phyloP scores from a whole-genome alignment of 805 yeast species.

The Scheffersomyces spartinae region DNA sequence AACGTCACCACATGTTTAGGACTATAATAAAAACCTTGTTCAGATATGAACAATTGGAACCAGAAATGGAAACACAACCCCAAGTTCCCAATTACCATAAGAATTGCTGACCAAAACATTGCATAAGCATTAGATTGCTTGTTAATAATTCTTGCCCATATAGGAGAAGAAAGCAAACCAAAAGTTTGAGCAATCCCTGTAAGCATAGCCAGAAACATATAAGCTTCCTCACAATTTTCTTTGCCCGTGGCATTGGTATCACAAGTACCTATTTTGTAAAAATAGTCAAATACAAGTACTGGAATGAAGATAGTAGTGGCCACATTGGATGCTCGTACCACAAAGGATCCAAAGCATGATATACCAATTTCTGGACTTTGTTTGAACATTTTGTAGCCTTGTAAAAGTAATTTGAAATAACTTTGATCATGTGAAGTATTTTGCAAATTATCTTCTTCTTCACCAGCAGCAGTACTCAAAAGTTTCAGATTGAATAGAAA shows the following conservation, averaged over 20 bases:
- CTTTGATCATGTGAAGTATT: constrained; percentile 6
- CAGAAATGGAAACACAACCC: constrained; percentile 13
- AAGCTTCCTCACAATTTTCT: constrained; percentile 48
- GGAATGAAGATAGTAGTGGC: constrained; percentile 52
- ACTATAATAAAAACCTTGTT: too few species aligned
- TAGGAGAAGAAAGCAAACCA: constrained; percentile 49
- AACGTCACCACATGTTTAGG: too few species aligned
- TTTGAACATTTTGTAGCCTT: constrained; percentile 38
- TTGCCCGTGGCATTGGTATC: constrained; percentile 16
- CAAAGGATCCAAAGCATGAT: constrained; percentile 51
- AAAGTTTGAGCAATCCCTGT: constrained; percentile 56
- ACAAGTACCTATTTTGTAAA: constrained; percentile 40
- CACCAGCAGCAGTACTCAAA: constrained; percentile 14
- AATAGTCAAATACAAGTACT: constrained; percentile 47
- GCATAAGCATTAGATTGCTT: too few species aligned
- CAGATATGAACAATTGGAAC: too few species aligned
- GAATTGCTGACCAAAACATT: constrained; percentile 23
- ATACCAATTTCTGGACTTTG: constrained; percentile 36
- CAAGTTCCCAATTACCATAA: constrained; percentile 34
- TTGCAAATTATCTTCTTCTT: constrained; percentile 6
- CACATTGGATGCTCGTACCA: constrained; percentile 54
- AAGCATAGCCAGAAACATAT: constrained; percentile 52
- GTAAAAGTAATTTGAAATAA: constrained; percentile 30
- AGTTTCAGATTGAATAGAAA: constrained; percentile 41
- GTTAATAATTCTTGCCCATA: too few species aligned